Conservation (phyloP, 768 basidiomycete species). For the Tephrocybe rancida region DNA sequence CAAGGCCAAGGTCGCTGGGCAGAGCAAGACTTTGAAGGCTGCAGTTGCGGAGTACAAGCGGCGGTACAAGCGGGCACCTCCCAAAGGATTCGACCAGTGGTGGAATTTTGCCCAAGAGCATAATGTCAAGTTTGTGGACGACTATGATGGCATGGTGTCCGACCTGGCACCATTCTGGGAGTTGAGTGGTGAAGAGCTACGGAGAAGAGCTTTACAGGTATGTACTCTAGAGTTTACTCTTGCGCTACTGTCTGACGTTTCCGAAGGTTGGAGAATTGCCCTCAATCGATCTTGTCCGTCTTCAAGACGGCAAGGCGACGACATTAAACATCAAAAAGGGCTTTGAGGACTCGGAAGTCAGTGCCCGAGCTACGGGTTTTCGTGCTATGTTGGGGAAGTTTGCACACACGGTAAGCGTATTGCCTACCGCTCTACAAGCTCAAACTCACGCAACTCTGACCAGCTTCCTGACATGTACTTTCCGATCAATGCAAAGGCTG, state of each 20-base stretch:
- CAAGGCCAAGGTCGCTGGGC: constrained; percentile 62
- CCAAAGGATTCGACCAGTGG: constrained; percentile 92
- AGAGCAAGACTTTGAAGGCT: constrained; percentile 77
- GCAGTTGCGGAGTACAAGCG: constrained; percentile 84
- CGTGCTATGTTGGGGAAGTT: constrained; percentile 75
- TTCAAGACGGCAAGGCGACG: constrained; percentile 62
- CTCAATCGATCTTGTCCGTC: constrained; percentile 85
- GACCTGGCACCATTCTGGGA: constrained; percentile 92
- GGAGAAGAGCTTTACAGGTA: constrained; percentile 64
- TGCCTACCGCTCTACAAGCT: background rate
- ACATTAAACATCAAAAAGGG: constrained; percentile 63
- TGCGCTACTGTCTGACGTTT: background rate
- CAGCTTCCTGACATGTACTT: constrained; percentile 95
- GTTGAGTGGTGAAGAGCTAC: constrained; percentile 70
- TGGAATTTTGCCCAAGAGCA: constrained; percentile 77
- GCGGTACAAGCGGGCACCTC: constrained; percentile 79
- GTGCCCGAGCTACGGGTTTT: constrained; percentile 80
- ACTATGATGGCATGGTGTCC: constrained; percentile 78
- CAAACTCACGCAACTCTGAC: constrained; percentile 7
- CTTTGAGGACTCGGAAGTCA: constrained; percentile 67
- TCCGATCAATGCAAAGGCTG: constrained; percentile 90
- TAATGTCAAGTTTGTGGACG: constrained; percentile 81
- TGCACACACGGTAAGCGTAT: constrained; percentile 50
- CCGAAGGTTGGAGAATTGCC: constrained; percentile 74
- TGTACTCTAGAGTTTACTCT: constrained; percentile 12